A percentile compares a stretch with the other conserved stretches of the same genome.
These are phyloP conservation scores for Mesembryanthemum crystallinum DNA, from an alignment of 148 eudicot species.

Conservation along the genomic window DNA sequence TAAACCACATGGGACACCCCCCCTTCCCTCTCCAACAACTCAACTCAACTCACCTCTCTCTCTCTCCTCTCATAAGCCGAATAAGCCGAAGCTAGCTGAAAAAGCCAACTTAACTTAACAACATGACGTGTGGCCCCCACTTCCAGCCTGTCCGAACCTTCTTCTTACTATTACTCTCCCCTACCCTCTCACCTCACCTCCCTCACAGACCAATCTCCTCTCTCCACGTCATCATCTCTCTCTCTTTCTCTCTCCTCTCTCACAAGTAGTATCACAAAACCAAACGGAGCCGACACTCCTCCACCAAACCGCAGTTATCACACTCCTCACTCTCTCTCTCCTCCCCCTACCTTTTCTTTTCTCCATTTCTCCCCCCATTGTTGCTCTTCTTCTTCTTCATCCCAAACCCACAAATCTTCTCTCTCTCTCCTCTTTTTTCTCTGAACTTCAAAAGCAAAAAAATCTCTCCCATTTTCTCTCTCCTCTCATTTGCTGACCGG, in stretches of 20 bases:
- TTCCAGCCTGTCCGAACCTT: constrained; percentile 43
- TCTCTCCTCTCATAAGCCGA: background rate
- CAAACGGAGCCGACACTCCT: constrained; percentile 41
- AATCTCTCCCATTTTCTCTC: background rate
- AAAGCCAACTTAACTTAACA: too few species aligned
- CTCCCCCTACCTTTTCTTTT: background rate
- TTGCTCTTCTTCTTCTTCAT: background rate
- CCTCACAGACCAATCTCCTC: constrained; percentile 18
- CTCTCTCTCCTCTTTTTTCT: background rate
- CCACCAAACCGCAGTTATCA: constrained; percentile 44
- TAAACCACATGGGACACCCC: background rate
- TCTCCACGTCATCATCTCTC: constrained; percentile 23
- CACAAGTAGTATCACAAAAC: constrained; percentile 12
- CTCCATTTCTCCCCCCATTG: background rate
- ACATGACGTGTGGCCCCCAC: constrained; percentile 25
- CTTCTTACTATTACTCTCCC: constrained; percentile 10
- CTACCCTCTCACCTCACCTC: constrained; percentile 4
- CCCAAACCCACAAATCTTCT: background rate
- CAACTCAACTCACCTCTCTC: constrained; percentile 3
- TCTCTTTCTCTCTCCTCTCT: too few species aligned
- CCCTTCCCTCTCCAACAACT: background rate
- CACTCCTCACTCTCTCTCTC: constrained; percentile 10
- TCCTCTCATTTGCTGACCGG: background rate
- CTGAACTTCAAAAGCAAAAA: background rate
- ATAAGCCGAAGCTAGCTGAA: background rate